Evolutionary conservation across 768 basidiomycete genomes (phyloP).

Genomic region (Fistulinella prunicolor): DNA sequence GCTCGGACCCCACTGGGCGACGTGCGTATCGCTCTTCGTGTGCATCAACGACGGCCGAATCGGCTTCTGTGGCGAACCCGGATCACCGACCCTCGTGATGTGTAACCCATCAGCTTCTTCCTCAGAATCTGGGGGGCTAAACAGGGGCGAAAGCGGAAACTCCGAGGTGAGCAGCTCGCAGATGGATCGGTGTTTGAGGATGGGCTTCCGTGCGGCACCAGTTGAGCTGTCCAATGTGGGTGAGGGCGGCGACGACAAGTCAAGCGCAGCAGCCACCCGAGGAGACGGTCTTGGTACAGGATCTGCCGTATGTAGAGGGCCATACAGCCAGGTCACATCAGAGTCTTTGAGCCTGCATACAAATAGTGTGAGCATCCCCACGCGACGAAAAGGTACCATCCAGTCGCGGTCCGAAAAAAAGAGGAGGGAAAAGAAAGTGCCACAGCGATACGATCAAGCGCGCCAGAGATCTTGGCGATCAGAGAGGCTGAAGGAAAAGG

Average conservation of each 20-base stretch:
- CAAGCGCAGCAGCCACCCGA: constrained; percentile 34
- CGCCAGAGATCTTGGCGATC: constrained; percentile 1
- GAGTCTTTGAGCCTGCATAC: constrained; percentile 91
- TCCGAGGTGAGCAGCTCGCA: constrained; percentile 83
- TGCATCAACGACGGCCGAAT: constrained; percentile 63
- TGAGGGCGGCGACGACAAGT: constrained; percentile 37
- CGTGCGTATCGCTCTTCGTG: constrained; percentile 87
- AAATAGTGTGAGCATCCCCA: constrained; percentile 9
- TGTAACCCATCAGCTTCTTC: constrained; percentile 36
- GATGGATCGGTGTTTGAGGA: constrained; percentile 93
- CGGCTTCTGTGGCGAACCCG: background rate
- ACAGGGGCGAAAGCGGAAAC: constrained; percentile 58
- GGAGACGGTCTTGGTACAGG: constrained; percentile 52
- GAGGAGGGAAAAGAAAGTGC: background rate
- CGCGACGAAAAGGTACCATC: too few relatives aligned
- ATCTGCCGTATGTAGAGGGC: constrained; percentile 91
- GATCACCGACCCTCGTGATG: constrained; percentile 23
- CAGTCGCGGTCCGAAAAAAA: background rate
- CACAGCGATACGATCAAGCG: background rate
- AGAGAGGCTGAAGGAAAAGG: background rate
- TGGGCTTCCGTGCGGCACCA: constrained; percentile 63
- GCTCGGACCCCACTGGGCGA: constrained; percentile 52
- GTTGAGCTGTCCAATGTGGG: constrained; percentile 8
- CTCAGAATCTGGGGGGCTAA: constrained; percentile 56
- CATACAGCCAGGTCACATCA: constrained; percentile 99